Evolutionary conservation across 495 filamentous ascomycete genomes (phyloP).

Genomic region (Penicillium argentinense): DNA sequence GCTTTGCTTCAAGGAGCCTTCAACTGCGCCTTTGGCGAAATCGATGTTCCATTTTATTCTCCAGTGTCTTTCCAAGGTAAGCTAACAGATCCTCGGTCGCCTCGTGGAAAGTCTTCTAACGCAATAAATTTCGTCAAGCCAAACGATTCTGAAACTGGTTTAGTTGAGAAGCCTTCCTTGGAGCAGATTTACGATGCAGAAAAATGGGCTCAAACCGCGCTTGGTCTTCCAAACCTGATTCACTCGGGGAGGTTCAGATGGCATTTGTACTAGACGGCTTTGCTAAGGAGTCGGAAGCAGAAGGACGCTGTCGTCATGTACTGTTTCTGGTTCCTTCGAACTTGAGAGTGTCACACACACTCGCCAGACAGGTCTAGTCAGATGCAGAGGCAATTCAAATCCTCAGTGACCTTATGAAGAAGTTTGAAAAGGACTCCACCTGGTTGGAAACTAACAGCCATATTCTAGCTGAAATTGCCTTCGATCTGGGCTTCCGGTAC

Average conservation of each 20-base stretch:
- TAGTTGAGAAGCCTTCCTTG: not conserved
- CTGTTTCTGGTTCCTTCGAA: not conserved
- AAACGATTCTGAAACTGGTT: no score
- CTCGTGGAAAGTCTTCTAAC: not conserved
- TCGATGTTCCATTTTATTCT: not conserved
- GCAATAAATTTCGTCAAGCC: no score
- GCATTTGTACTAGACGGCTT: not conserved
- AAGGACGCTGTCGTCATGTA: slow-evolving; percentile 3
- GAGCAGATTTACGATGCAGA: not conserved
- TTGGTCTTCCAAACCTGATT: not conserved
- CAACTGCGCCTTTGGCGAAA: not conserved
- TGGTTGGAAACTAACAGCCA: not conserved
- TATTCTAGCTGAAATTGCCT: slow-evolving; percentile 6
- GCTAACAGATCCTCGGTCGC: not conserved
- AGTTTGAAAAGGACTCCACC: not conserved
- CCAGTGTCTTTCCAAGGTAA: not conserved
- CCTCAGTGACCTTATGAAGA: slow-evolving; percentile 3
- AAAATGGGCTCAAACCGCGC: not conserved
- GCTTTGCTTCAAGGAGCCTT: slow-evolving; percentile 1
- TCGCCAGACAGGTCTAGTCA: not conserved
- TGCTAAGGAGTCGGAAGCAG: not conserved
- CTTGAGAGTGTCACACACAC: not conserved
- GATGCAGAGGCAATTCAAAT: slow-evolving; percentile 8
- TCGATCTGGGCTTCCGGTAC: not conserved
- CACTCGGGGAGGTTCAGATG: slow-evolving; percentile 9